Conservation (phyloP, 2,329 filamentous ascomycete species). For the Fusarium fujikuroi region DNA sequence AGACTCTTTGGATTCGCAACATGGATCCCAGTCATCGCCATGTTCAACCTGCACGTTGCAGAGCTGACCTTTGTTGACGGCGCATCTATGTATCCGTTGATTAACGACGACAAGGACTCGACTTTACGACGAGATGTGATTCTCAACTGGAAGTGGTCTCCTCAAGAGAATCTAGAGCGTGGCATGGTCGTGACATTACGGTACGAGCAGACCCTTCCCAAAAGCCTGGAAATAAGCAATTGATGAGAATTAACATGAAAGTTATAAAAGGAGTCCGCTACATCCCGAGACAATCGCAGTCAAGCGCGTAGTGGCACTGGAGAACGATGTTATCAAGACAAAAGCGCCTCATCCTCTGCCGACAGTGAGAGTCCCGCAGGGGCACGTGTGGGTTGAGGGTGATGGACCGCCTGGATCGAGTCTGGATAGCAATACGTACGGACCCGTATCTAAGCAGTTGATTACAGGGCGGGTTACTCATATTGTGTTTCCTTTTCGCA, state of each 20-base stretch:
- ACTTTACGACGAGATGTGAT: slow-evolving; percentile 66
- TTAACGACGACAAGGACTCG: slow-evolving; percentile 74
- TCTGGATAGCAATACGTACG: slow-evolving; percentile 89
- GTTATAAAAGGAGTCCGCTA: slow-evolving; percentile 69
- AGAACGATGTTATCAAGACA: slow-evolving; percentile 80
- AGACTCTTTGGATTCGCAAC: slow-evolving; percentile 65
- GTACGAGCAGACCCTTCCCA: slow-evolving; percentile 53
- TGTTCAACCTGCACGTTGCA: slow-evolving; percentile 70
- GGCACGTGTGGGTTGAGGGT: slow-evolving; percentile 95
- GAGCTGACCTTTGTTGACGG: slow-evolving; percentile 68
- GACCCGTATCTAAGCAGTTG: slow-evolving; percentile 80
- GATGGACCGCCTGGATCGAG: slow-evolving; percentile 78
- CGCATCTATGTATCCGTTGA: slow-evolving; percentile 79
- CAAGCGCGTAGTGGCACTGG: slow-evolving; percentile 85
- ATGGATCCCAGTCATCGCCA: slow-evolving; percentile 71
- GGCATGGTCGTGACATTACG: slow-evolving; percentile 81
- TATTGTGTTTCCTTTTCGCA: slow-evolving; percentile 74
- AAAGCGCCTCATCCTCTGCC: slow-evolving; percentile 67
- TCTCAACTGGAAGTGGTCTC: slow-evolving; percentile 68
- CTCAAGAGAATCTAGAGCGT: slow-evolving; percentile 67
- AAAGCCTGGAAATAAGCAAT: background rate
- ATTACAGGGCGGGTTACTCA: slow-evolving; percentile 79
- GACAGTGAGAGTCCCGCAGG: slow-evolving; percentile 75
- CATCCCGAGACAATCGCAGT: slow-evolving; percentile 76
- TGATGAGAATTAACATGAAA: slow-evolving; percentile 9